These are phyloP conservation scores for Aaosphaeria pasadenensis DNA, from an alignment of 2,329 filamentous ascomycete species.

Conservation along the genomic window DNA sequence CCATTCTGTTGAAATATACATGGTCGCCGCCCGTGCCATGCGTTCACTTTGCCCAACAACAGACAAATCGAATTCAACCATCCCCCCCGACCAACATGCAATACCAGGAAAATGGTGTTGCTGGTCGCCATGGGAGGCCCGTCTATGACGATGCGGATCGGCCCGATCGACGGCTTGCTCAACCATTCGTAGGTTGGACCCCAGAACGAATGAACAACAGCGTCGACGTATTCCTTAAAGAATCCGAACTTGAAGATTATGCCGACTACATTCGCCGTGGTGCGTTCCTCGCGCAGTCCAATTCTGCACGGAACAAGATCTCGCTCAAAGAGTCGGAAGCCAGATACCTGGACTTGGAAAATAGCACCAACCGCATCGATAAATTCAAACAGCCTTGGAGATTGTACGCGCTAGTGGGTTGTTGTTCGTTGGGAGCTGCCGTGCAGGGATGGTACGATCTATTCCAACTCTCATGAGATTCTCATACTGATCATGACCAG, in stretches of 20 bases:
- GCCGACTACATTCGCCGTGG: conserved; percentile 15
- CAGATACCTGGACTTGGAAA: conserved; percentile 9
- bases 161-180: conserved; percentile 14
- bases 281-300: conserved; percentile 18
- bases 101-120: conserved; percentile 1
- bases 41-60: too few relatives aligned
- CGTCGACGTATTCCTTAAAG: conserved; percentile 12
- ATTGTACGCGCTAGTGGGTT: conserved; percentile 14
- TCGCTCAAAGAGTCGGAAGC: conserved; percentile 11
- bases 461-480: background rate
- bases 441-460: conserved; percentile 17
- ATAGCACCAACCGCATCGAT: conserved; percentile 14
- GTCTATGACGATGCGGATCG: conserved; percentile 5
- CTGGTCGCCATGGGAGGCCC: background rate
- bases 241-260: conserved; percentile 14
- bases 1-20: too few relatives aligned
- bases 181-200: conserved; percentile 15
- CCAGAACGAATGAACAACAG: conserved; percentile 10
- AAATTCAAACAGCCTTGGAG: conserved; percentile 19
- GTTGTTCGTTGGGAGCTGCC: conserved; percentile 18
- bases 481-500: background rate
- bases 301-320: conserved; percentile 11
- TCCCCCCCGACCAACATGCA: background rate
- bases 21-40: too few relatives aligned
- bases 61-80: too few relatives aligned